Base-by-base conservation (phyloP, 2,329 filamentous ascomycete genomes). In the Sarocladium oryzae region DNA sequence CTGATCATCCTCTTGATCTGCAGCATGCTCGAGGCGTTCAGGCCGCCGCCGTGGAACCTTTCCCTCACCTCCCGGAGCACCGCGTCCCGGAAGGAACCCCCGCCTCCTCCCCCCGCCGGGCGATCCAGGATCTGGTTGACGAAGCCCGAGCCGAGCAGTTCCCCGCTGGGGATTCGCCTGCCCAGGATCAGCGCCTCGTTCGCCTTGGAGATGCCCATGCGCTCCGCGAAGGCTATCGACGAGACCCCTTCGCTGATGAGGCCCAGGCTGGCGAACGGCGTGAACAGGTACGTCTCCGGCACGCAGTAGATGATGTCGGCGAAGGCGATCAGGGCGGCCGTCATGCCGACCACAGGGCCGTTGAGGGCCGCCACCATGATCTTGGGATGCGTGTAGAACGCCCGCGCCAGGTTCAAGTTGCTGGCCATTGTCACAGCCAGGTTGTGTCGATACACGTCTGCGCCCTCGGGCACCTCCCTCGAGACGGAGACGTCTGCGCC, bases 101-200 rank as follows among this genome's bases (percentile, higher is more conserved):
- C n/a, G 53, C 81, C 79, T 57, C 89, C 81, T 16, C 77, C 84
- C 55, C 75, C 21, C 10, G 8, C 70, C 52, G 76, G 69, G 9
- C 73, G 71, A 15, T 73, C 70, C 57, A 96, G 86, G n/a, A 96
- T 77, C 67, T 85, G 87, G 61, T 96, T 97, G 37, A 95, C 88
- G 61, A 90, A 97, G 0, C 92, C 91, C 2, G 80, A 78, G 10
- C 76, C 71, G 55, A 91, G 74, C 30, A 97, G 75, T 63, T 95
- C 89, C 26, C 85, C 80, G 28, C 80, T 79, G 0, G 74, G 66
- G 58, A 97, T 88, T 40, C 84, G 78, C 67, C 86, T 87, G 60
- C 86, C 89, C 86, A 95, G 92, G 57, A 97, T 84, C 9, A 97
- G 77, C 11, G 92, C 92, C 74, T 97, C 92, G 62, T 95, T 95